These are phyloP conservation scores for Claviceps sp. DNA, from an alignment of 2,329 filamentous ascomycete genomes.

Conservation along the genomic window DNA sequence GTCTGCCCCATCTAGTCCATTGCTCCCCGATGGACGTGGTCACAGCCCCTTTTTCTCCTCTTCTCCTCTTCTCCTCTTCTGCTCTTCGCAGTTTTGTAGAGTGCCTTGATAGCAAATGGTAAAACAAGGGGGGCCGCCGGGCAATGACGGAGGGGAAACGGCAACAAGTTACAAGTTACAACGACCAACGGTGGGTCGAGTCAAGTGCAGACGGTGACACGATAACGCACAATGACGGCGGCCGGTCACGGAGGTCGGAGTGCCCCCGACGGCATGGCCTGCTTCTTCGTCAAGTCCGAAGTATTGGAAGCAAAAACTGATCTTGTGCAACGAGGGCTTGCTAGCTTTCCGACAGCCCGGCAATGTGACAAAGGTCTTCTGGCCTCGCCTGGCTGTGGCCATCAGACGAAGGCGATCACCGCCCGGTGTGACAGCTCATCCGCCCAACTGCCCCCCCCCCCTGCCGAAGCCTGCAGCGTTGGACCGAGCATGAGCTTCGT, in stretches of 20 bases:
- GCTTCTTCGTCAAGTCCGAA: background rate
- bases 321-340: conserved; percentile 1
- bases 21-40: background rate
- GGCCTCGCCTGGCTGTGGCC: background rate
- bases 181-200: background rate
- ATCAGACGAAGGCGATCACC: background rate
- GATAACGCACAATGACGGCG: background rate
- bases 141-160: background rate
- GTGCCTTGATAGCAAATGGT: background rate
- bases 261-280: background rate
- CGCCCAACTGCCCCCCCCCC: conserved; percentile 1
- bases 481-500: conserved; percentile 2
- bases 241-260: background rate
- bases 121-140: background rate
- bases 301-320: background rate
- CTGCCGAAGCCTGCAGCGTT: conserved; percentile 1
- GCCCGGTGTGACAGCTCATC: background rate
- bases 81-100: background rate
- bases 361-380: background rate
- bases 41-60: background rate
- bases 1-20: too few species aligned
- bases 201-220: background rate
- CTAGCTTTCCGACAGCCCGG: background rate
- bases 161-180: too few species aligned
- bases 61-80: too few species aligned